Evolutionary conservation across 139 green algal species (phyloP).

Genomic region (Coelastrella sp.): DNA sequence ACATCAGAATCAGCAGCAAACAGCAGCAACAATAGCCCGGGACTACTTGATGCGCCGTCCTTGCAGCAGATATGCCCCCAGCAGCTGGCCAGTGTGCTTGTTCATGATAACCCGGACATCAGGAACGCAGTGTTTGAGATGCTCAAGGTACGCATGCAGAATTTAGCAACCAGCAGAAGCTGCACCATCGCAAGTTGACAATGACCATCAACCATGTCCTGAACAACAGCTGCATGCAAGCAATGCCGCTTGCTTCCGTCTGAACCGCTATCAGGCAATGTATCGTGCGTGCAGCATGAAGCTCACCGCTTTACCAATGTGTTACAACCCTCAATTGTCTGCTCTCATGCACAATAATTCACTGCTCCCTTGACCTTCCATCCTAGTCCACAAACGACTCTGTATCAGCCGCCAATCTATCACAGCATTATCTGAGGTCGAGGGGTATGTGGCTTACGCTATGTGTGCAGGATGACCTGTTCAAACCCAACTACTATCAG

Average conservation of each 20-base stretch:
- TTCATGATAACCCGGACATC: conserved; percentile 78
- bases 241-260: too few species aligned
- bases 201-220: background rate
- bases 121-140: conserved; percentile 78
- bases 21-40: conserved; percentile 51
- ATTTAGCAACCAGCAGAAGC: background rate
- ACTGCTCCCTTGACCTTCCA: too few species aligned
- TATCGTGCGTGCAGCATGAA: too few species aligned
- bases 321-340: too few species aligned
- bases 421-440: conserved; percentile 27
- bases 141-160: conserved; percentile 70
- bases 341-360: too few species aligned
- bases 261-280: too few species aligned
- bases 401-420: conserved; percentile 60
- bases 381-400: background rate
- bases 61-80: conserved; percentile 35
- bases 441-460: background rate
- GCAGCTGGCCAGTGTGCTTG: background rate
- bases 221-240: background rate
- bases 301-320: too few species aligned
- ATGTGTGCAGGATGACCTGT: conserved; percentile 78
- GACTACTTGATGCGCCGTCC: conserved; percentile 62
- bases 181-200: too few species aligned
- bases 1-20: background rate
- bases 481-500: conserved; percentile 76